A percentile compares a stretch with the other conserved stretches of the same genome.
These are phyloP conservation scores for Xylariomycetidae sp. DNA, from an alignment of 2,329 filamentous ascomycete genomes.

Conservation along the genomic window DNA sequence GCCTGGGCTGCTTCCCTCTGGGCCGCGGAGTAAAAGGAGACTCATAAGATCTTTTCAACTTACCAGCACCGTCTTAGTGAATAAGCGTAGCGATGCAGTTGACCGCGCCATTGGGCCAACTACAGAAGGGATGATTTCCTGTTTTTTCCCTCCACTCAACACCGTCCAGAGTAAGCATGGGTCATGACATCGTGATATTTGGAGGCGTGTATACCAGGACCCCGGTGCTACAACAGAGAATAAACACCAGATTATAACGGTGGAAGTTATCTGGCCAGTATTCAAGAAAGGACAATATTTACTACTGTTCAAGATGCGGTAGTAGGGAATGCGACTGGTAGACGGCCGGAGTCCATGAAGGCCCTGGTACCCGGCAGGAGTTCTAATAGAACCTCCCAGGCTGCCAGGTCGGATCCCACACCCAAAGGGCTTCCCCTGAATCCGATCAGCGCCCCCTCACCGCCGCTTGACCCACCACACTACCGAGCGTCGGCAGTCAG, in stretches of 20 bases:
- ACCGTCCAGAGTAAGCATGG: too few species aligned
- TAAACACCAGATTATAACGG: too few species aligned
- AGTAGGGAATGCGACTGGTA: constrained; percentile 1
- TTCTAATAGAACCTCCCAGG: constrained; percentile 1
- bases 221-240: too few species aligned
- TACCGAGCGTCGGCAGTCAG: too few species aligned
- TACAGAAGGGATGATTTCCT: constrained; percentile 2
- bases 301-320: constrained; percentile 2
- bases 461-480: constrained; percentile 2
- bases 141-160: constrained; percentile 2
- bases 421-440: constrained; percentile 2
- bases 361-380: neutral
- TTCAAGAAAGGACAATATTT: too few species aligned
- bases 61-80: neutral
- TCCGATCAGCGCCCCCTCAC: constrained; percentile 3
- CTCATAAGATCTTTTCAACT: neutral
- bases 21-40: neutral
- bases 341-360: neutral
- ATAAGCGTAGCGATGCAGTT: neutral
- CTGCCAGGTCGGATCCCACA: constrained; percentile 1
- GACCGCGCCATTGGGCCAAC: constrained; percentile 1
- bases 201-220: too few species aligned
- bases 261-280: too few species aligned
- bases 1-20: too few species aligned
- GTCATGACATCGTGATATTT: too few species aligned